Conservation (phyloP, 169 alveolate species). For the Cryptosporidium ubiquitum region DNA sequence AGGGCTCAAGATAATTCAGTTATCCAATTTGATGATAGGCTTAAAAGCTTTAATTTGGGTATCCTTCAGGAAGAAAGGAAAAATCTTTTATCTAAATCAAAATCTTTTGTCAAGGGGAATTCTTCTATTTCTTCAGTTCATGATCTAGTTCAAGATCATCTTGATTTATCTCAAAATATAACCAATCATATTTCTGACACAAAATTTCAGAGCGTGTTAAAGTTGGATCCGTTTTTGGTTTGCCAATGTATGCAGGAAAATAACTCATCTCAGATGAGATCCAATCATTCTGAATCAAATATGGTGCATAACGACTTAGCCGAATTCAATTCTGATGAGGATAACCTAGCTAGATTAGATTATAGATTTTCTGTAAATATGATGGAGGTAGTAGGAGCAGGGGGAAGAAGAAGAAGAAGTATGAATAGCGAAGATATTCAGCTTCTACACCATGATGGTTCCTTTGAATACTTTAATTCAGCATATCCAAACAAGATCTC, state of each 20-base stretch:
- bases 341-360: neutral
- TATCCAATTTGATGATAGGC: conserved; percentile 1
- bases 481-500: neutral
- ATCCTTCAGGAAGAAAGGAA: neutral
- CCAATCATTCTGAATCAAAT: neutral
- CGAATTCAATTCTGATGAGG: conserved; percentile 37
- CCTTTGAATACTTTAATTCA: neutral
- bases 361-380: neutral
- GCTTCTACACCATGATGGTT: neutral
- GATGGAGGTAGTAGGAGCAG: neutral
- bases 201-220: neutral
- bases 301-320: neutral
- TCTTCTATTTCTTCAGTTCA: too few species aligned
- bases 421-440: too few species aligned
- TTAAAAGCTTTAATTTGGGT: neutral
- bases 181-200: too few species aligned
- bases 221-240: conserved; percentile 1
- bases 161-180: too few species aligned
- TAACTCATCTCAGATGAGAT: neutral
- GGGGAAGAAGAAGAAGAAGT: too few species aligned
- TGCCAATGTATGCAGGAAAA: neutral
- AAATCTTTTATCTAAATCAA: neutral
- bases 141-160: too few species aligned
- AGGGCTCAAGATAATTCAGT: neutral
- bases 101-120: neutral